Percentiles rank a stretch among this genome's conserved stretches.
These are phyloP conservation scores for Talaromyces rugulosus DNA, from an alignment of 2,329 filamentous ascomycete genomes.

Conservation along the genomic window DNA sequence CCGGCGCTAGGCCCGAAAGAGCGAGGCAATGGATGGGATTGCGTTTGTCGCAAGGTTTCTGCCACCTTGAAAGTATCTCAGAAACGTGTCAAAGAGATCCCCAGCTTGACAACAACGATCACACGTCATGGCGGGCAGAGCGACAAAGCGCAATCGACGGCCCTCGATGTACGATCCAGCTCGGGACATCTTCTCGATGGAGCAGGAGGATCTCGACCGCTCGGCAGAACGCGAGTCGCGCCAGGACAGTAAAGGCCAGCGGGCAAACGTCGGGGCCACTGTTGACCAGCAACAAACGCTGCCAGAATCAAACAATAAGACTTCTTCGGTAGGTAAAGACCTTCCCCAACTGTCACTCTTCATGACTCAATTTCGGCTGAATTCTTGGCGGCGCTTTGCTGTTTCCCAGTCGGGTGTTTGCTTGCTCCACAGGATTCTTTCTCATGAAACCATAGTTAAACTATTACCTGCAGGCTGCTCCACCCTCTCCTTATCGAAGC, in stretches of 20 bases:
- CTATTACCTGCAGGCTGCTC: slow-evolving; percentile 13
- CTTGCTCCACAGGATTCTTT: neutral
- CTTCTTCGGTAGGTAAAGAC: slow-evolving; percentile 1
- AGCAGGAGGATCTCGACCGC: slow-evolving; percentile 18
- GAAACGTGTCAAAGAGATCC: neutral
- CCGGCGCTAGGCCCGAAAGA: slow-evolving; percentile 11
- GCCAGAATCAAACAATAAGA: neutral
- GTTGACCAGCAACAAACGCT: slow-evolving; percentile 5
- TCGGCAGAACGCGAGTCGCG: slow-evolving; percentile 17
- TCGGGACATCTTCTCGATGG: slow-evolving; percentile 26
- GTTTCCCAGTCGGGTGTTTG: neutral
- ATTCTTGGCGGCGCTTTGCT: neutral
- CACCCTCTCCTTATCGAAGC: slow-evolving; percentile 5
- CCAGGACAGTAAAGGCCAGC: neutral
- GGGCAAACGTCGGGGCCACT: slow-evolving; percentile 1
- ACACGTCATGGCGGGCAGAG: slow-evolving; percentile 10
- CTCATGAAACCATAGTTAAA: slow-evolving; percentile 6
- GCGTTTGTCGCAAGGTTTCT: neutral
- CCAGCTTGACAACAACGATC: neutral
- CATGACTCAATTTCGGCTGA: neutral
- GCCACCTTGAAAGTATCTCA: neutral
- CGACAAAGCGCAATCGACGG: slow-evolving; percentile 9
- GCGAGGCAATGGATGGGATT: slow-evolving; percentile 1
- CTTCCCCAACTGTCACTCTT: neutral
- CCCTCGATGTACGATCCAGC: slow-evolving; percentile 30